These are phyloP conservation scores for Pleurostoma richardsiae DNA, from an alignment of 2,329 filamentous ascomycete genomes.

Conservation along the genomic window DNA sequence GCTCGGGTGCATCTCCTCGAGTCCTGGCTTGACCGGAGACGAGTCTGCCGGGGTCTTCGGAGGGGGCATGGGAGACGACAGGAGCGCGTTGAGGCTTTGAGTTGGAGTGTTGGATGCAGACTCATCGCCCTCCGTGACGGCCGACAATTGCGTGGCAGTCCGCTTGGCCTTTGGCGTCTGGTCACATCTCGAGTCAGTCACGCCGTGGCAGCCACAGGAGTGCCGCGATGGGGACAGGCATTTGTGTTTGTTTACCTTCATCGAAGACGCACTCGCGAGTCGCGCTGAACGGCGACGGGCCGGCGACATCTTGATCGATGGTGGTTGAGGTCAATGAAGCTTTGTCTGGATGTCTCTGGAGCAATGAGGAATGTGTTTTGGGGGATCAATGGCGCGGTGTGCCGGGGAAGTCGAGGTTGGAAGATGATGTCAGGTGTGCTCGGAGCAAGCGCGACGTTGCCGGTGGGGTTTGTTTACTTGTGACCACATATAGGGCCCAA, in stretches of 20 bases:
- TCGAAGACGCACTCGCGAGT: slow-evolving; percentile 5
- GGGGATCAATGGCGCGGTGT: slow-evolving; percentile 11
- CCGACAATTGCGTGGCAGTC: slow-evolving; percentile 25
- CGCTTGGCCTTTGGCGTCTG: slow-evolving; percentile 13
- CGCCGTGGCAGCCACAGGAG: slow-evolving; percentile 2
- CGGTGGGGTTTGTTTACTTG: not conserved
- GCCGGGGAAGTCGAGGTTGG: slow-evolving; percentile 9
- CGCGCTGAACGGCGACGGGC: slow-evolving; percentile 10
- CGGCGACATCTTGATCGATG: not conserved
- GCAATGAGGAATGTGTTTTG: too few species aligned
- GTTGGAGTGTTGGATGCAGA: slow-evolving; percentile 19
- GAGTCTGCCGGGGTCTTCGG: slow-evolving; percentile 57
- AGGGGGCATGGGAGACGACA: slow-evolving; percentile 27
- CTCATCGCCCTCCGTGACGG: slow-evolving; percentile 40
- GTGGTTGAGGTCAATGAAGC: not conserved
- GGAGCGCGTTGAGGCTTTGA: slow-evolving; percentile 21
- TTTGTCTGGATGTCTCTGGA: not conserved
- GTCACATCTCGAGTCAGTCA: slow-evolving; percentile 5
- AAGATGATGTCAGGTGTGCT: slow-evolving; percentile 15
- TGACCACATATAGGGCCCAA: not conserved
- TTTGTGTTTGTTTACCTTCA: slow-evolving; percentile 9
- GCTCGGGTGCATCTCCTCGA: slow-evolving; percentile 87
- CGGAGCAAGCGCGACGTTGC: slow-evolving; percentile 6
- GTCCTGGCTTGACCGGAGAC: slow-evolving; percentile 63
- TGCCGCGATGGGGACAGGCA: not conserved